A percentile compares a stretch with the other conserved stretches of the same genome.
Conservation (phyloP, 352 stramenopile genomes). For the Phytophthora europaea region DNA sequence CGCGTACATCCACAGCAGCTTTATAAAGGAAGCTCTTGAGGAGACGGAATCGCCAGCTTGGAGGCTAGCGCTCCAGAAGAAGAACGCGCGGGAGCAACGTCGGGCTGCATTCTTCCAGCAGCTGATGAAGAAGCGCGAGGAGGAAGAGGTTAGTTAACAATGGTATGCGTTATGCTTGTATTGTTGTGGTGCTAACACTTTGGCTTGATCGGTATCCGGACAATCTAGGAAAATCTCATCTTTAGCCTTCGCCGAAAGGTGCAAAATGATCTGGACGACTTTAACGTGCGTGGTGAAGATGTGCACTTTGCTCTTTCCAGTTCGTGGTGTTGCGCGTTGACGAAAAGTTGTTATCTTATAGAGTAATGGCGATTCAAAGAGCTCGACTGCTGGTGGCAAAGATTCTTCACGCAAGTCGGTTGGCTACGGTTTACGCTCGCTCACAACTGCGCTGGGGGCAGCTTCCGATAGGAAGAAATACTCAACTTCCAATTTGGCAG, state of each 20-base stretch:
- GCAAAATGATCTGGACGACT: slow-evolving; percentile 61
- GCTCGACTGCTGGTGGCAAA: slow-evolving; percentile 2
- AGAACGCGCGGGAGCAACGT: slow-evolving; percentile 65
- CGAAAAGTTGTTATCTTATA: slow-evolving; percentile 5
- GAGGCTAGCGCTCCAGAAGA: slow-evolving; percentile 68
- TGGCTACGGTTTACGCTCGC: slow-evolving; percentile 74
- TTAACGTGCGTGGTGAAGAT: slow-evolving; percentile 53
- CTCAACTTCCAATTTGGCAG: slow-evolving; percentile 27
- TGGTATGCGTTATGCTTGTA: not conserved
- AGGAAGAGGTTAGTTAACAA: slow-evolving; percentile 44
- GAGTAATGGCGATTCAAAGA: slow-evolving; percentile 15
- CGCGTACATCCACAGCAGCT: slow-evolving; percentile 75
- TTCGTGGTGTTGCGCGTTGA: slow-evolving; percentile 2
- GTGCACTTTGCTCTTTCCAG: slow-evolving; percentile 10
- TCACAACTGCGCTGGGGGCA: slow-evolving; percentile 57
- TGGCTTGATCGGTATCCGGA: not conserved
- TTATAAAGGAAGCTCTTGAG: slow-evolving; percentile 77
- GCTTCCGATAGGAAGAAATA: slow-evolving; percentile 39
- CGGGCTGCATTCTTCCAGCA: slow-evolving; percentile 69
- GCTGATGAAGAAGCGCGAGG: slow-evolving; percentile 50
- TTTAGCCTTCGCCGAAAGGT: slow-evolving; percentile 70
- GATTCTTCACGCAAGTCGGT: slow-evolving; percentile 55
- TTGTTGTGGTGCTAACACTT: not conserved
- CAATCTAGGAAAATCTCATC: slow-evolving; percentile 46
- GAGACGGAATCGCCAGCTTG: slow-evolving; percentile 78